Conservation (phyloP, 1,284 basidiomycete genomes). For the Heimioporus retisporus region DNA sequence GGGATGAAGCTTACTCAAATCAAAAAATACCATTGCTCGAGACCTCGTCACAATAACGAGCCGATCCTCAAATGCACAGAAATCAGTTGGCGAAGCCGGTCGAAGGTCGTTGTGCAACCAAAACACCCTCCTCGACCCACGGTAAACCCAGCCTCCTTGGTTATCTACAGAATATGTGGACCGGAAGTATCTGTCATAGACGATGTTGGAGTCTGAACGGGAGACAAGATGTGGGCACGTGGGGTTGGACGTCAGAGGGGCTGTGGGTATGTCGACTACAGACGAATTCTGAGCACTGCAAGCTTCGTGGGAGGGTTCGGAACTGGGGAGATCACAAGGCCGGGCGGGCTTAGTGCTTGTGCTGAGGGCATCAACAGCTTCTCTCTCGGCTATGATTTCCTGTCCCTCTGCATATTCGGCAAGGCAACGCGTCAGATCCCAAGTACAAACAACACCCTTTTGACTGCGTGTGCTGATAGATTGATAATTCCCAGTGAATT, state of each 20-base stretch:
- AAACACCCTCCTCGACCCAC: slow-evolving; percentile 27
- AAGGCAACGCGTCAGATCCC: slow-evolving; percentile 29
- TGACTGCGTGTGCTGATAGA: slow-evolving; percentile 25
- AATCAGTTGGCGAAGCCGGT: slow-evolving; percentile 20
- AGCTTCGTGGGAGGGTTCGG: background rate
- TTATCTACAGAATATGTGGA: slow-evolving; percentile 22
- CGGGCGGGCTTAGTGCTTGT: background rate
- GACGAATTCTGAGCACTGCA: too few species aligned
- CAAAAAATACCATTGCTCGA: slow-evolving; percentile 17
- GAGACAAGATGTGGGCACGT: slow-evolving; percentile 27
- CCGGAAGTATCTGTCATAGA: slow-evolving; percentile 31
- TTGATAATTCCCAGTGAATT: slow-evolving; percentile 19
- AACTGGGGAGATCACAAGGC: background rate
- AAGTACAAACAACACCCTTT: slow-evolving; percentile 29
- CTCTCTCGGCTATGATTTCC: background rate
- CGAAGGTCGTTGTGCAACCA: slow-evolving; percentile 29
- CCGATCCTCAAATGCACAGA: slow-evolving; percentile 22
- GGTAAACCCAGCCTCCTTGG: slow-evolving; percentile 27
- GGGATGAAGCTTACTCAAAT: slow-evolving; percentile 24
- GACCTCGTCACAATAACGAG: slow-evolving; percentile 21
- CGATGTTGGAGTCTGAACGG: slow-evolving; percentile 21
- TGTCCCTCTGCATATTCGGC: slow-evolving; percentile 16
- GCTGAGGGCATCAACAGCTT: background rate
- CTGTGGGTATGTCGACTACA: background rate
- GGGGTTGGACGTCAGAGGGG: background rate